Conservation (phyloP, 2,329 filamentous ascomycete species). For the Fusarium sororula region DNA sequence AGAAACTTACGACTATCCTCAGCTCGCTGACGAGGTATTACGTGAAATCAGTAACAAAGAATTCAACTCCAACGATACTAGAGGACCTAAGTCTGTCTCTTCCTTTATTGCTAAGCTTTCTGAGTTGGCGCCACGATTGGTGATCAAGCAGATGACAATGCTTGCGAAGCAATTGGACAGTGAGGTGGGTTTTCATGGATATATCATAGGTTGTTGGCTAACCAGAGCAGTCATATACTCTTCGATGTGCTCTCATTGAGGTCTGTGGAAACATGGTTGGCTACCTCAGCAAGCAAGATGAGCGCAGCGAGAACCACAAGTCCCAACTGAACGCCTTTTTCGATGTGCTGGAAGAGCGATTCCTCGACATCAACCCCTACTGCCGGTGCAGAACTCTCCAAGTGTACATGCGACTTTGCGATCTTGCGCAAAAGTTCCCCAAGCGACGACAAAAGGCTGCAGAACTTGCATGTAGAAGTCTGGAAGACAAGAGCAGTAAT, state of each 20-base stretch:
- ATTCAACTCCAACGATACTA: slow-evolving; percentile 95
- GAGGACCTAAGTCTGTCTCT: slow-evolving; percentile 95
- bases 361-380: slow-evolving; percentile 96
- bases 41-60: slow-evolving; percentile 97
- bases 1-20: slow-evolving; percentile 97
- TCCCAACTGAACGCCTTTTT: slow-evolving; percentile 97
- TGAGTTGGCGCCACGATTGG: slow-evolving; percentile 86
- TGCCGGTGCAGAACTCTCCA: slow-evolving; percentile 92
- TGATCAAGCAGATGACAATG: slow-evolving; percentile 97
- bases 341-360: slow-evolving; percentile 94
- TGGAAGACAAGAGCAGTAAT: slow-evolving; percentile 98
- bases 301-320: slow-evolving; percentile 91
- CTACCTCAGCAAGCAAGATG: slow-evolving; percentile 89
- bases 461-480: slow-evolving; percentile 85
- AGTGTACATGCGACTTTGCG: slow-evolving; percentile 90
- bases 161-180: slow-evolving; percentile 95
- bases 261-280: slow-evolving; percentile 95
- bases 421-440: slow-evolving; percentile 95
- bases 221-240: slow-evolving; percentile 78
- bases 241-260: slow-evolving; percentile 93
- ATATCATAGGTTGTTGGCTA: slow-evolving; percentile 13
- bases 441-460: slow-evolving; percentile 89
- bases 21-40: slow-evolving; percentile 91
- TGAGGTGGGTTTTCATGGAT: slow-evolving; percentile 66
- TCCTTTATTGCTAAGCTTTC: slow-evolving; percentile 93